A percentile compares a stretch with the other conserved stretches of the same genome.
phyloP scores from a whole-genome alignment of 129 eudicot genomes.

The Flaveria robusta region DNA sequence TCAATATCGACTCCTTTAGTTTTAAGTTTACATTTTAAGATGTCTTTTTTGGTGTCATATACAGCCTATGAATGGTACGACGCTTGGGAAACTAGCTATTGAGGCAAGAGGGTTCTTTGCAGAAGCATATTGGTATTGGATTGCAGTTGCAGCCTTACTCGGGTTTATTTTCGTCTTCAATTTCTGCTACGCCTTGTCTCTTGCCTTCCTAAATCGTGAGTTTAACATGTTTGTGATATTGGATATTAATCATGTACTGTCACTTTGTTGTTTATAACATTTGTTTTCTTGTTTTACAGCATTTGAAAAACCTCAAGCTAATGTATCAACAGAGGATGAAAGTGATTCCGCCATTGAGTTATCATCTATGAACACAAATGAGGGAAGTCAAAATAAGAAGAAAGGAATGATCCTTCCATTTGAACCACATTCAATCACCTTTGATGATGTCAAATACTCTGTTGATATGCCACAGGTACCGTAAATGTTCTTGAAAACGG shows the following conservation, averaged over 20 bases:
- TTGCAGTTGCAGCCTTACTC: constrained; percentile 60
- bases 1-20: constrained; percentile 3
- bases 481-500: neutral
- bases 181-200: constrained; percentile 52
- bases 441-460: constrained; percentile 66
- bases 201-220: constrained; percentile 81
- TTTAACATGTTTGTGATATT: neutral
- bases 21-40: constrained; percentile 31
- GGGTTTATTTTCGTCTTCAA: constrained; percentile 73
- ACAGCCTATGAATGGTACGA: neutral
- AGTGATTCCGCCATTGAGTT: constrained; percentile 37
- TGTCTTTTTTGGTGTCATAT: constrained; percentile 32
- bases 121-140: constrained; percentile 81
- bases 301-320: constrained; percentile 70
- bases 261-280: neutral
- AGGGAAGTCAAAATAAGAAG: constrained; percentile 44
- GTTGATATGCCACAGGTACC: constrained; percentile 87
- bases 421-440: constrained; percentile 71
- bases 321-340: constrained; percentile 58
- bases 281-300: constrained; percentile 49
- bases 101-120: constrained; percentile 57
- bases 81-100: constrained; percentile 8
- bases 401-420: constrained; percentile 90
- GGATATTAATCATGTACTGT: constrained; percentile 2
- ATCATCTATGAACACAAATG: constrained; percentile 38